These are phyloP conservation scores for Pseudocercospora musae DNA, from an alignment of 2,329 filamentous ascomycete species.

Conservation along the genomic window DNA sequence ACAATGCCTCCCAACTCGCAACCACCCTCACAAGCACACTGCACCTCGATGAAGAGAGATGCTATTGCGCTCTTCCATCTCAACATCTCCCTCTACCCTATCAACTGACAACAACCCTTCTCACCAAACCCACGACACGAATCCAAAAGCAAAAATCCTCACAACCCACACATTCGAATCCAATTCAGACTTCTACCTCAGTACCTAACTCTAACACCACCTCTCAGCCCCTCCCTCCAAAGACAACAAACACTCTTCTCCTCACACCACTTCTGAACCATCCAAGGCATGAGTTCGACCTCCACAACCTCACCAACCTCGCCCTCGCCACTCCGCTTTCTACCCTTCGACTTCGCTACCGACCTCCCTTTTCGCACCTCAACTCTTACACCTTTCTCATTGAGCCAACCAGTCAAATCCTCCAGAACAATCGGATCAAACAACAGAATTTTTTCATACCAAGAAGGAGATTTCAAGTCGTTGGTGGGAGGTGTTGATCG, in stretches of 20 bases:
- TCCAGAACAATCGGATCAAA: constrained; percentile 90
- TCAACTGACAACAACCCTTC: too few species aligned
- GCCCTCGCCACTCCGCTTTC: constrained; percentile 49
- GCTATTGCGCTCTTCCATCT: too few species aligned
- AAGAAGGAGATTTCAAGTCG: constrained; percentile 54
- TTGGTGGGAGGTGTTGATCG: constrained; percentile 42
- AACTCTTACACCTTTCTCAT: constrained; percentile 41
- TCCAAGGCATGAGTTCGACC: constrained; percentile 43
- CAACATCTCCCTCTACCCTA: too few species aligned
- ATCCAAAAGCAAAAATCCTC: too few species aligned
- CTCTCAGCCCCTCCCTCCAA: constrained; percentile 55
- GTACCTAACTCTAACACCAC: constrained; percentile 35
- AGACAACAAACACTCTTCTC: constrained; percentile 80
- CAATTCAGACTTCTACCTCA: background rate
- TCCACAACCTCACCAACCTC: constrained; percentile 53
- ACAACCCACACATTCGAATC: too few species aligned
- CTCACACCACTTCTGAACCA: constrained; percentile 89
- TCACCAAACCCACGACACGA: too few species aligned
- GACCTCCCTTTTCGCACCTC: constrained; percentile 16
- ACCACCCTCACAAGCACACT: too few species aligned
- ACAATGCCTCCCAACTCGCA: too few species aligned
- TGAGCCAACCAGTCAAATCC: constrained; percentile 80
- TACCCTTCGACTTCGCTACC: constrained; percentile 17
- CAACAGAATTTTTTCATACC: constrained; percentile 90
- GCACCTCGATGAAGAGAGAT: too few species aligned